These are phyloP conservation scores for Cicer pinnatifidum DNA, from an alignment of 306 rosid species.

Conservation along the genomic window DNA sequence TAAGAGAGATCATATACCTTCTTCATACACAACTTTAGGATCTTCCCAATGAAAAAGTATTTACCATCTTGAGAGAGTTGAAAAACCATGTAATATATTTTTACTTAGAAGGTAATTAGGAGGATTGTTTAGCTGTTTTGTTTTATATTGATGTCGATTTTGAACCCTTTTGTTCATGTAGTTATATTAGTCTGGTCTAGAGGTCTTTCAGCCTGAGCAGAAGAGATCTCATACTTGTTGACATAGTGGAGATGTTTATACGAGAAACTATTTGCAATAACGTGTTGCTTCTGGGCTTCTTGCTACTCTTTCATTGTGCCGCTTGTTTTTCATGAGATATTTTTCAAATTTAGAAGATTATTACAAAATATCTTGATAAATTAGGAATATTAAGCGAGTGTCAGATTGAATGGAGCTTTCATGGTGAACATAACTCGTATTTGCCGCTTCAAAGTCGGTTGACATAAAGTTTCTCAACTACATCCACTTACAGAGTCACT, in stretches of 20 bases:
- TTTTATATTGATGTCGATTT: background rate
- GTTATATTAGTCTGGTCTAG: constrained; percentile 6
- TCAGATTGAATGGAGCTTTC: no score
- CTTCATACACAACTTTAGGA: constrained; percentile 13
- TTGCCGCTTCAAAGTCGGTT: no score
- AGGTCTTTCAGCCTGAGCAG: constrained; percentile 22
- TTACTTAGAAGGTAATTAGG: constrained; percentile 1
- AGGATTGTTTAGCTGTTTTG: constrained; percentile 20
- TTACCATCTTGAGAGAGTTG: background rate
- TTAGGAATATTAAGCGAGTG: no score
- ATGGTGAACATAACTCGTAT: no score
- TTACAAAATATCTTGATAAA: no score
- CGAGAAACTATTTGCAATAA: no score
- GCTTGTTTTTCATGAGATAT: no score
- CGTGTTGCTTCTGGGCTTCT: no score
- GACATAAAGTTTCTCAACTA: no score
- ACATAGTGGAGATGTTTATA: background rate
- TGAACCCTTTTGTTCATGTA: background rate
- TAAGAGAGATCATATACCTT: constrained; percentile 11
- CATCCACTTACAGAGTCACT: no score
- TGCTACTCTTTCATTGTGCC: no score
- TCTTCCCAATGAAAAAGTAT: constrained; percentile 4
- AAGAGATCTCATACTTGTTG: constrained; percentile 7
- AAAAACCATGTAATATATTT: background rate
- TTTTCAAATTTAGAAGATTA: no score